These are phyloP conservation scores for Asterophora lycoperdoides DNA, from an alignment of 768 basidiomycete species.

Conservation along the genomic window DNA sequence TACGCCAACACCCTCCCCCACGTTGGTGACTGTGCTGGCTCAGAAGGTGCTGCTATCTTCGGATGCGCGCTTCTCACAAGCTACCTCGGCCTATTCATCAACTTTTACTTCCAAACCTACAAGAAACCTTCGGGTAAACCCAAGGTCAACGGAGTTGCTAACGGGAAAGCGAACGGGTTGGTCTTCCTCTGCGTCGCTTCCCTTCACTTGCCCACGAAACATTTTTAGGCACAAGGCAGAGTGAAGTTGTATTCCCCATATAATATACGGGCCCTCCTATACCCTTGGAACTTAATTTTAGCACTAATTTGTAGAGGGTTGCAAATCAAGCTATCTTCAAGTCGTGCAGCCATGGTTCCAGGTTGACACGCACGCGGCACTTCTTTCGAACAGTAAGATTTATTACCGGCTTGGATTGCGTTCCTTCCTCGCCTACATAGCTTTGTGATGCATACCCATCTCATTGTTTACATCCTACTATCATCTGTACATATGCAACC, in stretches of 20 bases:
- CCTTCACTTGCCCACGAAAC: constrained; percentile 8
- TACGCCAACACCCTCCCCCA: constrained; percentile 60
- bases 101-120: constrained; percentile 87
- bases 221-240: constrained; percentile 28
- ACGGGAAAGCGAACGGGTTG: constrained; percentile 43
- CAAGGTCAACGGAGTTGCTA: constrained; percentile 36
- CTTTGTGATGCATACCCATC: too few species aligned
- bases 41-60: constrained; percentile 81
- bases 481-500: too few species aligned
- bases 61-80: constrained; percentile 86
- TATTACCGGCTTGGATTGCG: too few species aligned
- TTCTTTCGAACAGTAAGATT: too few species aligned
- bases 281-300: constrained; percentile 32
- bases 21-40: constrained; percentile 81
- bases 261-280: constrained; percentile 30
- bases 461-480: too few species aligned
- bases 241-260: constrained; percentile 21
- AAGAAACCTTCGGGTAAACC: constrained; percentile 51
- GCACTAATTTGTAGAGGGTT: constrained; percentile 30
- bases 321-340: constrained; percentile 6
- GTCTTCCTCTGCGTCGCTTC: constrained; percentile 9
- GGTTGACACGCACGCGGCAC: too few species aligned
- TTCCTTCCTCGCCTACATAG: too few species aligned
- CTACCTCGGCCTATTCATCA: constrained; percentile 94
- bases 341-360: constrained; percentile 4